Evolutionary conservation across 2,329 filamentous ascomycete genomes (phyloP).

Genomic region (Arthrobotrys entomopaga): DNA sequence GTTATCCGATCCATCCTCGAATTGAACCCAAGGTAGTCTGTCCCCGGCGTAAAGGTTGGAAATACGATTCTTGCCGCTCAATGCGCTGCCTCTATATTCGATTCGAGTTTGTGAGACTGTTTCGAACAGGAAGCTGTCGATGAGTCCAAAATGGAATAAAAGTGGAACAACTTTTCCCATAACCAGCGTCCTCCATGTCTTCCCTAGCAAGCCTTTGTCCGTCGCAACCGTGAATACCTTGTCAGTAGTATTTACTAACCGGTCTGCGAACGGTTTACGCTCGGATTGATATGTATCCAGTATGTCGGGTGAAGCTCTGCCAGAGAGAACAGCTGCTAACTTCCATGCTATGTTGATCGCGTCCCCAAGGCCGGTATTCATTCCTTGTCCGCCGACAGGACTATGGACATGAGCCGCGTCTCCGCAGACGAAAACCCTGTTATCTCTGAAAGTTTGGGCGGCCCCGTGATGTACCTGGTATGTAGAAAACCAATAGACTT

Average conservation of each 20-base stretch:
- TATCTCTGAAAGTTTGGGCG: constrained; percentile 74
- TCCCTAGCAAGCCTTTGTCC: constrained; percentile 18
- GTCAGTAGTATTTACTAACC: constrained; percentile 44
- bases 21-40: constrained; percentile 40
- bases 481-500: constrained; percentile 62
- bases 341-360: constrained; percentile 68
- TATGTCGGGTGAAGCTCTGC: constrained; percentile 45
- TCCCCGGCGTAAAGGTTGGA: constrained; percentile 35
- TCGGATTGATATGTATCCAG: constrained; percentile 58
- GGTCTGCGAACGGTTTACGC: constrained; percentile 48
- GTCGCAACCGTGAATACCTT: constrained; percentile 31
- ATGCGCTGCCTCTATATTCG: constrained; percentile 26
- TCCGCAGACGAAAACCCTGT: constrained; percentile 78
- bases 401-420: constrained; percentile 84
- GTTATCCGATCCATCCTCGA: constrained; percentile 39
- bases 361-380: constrained; percentile 83
- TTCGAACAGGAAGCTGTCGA: constrained; percentile 43
- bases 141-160: constrained; percentile 27
- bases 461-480: constrained; percentile 81
- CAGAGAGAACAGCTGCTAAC: constrained; percentile 63
- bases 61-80: constrained; percentile 29
- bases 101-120: constrained; percentile 46
- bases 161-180: constrained; percentile 37
- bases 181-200: constrained; percentile 31
- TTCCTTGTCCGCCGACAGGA: constrained; percentile 80